Conservation (phyloP, 805 yeast genomes). For the Pichia ethanolica region DNA sequence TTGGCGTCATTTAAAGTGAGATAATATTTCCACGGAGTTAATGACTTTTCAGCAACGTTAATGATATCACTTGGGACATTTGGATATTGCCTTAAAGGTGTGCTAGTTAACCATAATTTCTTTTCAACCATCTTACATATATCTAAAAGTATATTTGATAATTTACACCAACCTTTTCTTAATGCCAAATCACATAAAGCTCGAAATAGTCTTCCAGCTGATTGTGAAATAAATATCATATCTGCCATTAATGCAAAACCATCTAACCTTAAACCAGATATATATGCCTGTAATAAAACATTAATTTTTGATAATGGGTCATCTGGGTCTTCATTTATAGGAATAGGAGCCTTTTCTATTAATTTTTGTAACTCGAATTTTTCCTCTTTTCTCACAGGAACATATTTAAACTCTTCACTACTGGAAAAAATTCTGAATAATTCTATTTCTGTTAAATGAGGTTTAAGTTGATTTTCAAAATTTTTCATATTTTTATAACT, state of each 20-base stretch:
- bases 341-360: constrained; percentile 74
- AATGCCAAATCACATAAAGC: constrained; percentile 78
- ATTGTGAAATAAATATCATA: constrained; percentile 87
- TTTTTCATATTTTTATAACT: constrained; percentile 62
- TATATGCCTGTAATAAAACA: constrained; percentile 75
- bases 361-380: constrained; percentile 62
- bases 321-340: constrained; percentile 62
- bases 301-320: constrained; percentile 76
- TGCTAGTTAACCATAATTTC: constrained; percentile 75
- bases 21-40: constrained; percentile 76
- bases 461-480: constrained; percentile 56
- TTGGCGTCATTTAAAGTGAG: constrained; percentile 54
- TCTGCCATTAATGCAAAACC: constrained; percentile 92
- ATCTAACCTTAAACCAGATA: constrained; percentile 66
- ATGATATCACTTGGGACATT: constrained; percentile 66
- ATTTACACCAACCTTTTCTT: constrained; percentile 61
- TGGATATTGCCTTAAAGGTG: constrained; percentile 81
- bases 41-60: constrained; percentile 67
- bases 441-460: constrained; percentile 64
- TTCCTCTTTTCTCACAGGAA: constrained; percentile 86
- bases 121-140: constrained; percentile 74
- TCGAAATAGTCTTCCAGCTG: constrained; percentile 81
- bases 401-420: constrained; percentile 78
- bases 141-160: constrained; percentile 50
- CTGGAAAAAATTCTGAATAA: constrained; percentile 67